A percentile compares a stretch with the other conserved stretches of the same genome.
Conservation (phyloP, 306 rosid genomes). For the Casuarina equisetifolia region DNA sequence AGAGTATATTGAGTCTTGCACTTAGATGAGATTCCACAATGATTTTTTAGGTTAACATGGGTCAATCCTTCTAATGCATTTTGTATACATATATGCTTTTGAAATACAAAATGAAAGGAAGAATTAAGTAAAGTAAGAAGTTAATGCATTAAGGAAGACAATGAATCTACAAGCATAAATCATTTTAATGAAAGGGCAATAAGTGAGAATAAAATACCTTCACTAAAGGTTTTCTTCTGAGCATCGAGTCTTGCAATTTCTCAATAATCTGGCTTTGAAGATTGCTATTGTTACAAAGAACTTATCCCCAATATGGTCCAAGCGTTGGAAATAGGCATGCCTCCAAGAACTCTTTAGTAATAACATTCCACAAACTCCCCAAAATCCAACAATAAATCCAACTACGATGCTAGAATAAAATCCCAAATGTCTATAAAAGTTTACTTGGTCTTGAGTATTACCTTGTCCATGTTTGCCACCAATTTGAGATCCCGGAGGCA, state of each 20-base stretch:
- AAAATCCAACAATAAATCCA: constrained; percentile 35
- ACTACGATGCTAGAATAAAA: constrained; percentile 28
- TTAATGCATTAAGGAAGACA: too few relatives aligned
- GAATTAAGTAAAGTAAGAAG: too few relatives aligned
- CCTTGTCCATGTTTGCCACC: neutral
- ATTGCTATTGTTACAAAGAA: neutral
- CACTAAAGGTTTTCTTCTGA: neutral
- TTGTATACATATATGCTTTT: too few relatives aligned
- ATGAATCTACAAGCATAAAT: too few relatives aligned
- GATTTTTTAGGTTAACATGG: too few relatives aligned
- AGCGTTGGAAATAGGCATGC: neutral
- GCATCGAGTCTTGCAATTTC: neutral
- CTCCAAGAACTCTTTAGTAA: constrained; percentile 28
- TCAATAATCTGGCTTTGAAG: neutral
- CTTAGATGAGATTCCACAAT: too few relatives aligned
- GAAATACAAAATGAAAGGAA: too few relatives aligned
- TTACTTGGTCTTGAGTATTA: constrained; percentile 3
- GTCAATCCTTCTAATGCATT: too few relatives aligned
- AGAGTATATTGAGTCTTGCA: too few relatives aligned
- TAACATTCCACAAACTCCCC: constrained; percentile 27
- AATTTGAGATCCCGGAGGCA: neutral
- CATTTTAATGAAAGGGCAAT: neutral
- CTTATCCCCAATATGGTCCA: neutral
- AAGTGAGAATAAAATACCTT: neutral
- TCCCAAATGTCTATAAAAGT: neutral